phyloP scores from a whole-genome alignment of 1,284 basidiomycete species.

The Trametes pubescens region DNA sequence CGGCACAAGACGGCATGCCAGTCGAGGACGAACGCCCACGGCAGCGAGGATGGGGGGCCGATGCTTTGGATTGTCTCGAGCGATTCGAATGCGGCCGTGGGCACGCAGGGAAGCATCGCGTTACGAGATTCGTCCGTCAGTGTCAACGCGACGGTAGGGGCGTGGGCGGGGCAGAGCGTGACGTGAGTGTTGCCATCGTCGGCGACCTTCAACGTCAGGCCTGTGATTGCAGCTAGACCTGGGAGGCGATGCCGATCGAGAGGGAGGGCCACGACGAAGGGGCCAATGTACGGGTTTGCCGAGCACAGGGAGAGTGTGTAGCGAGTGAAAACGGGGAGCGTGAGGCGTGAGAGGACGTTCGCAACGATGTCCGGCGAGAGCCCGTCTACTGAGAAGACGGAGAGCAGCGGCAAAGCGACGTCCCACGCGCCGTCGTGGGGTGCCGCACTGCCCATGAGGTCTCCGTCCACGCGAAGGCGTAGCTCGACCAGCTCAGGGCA shows the following conservation, averaged over 20 bases:
- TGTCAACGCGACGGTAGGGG: neutral
- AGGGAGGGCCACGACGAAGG: neutral
- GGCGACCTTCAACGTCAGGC: neutral
- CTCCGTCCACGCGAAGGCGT: neutral
- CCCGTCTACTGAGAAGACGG: neutral
- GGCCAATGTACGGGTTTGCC: neutral
- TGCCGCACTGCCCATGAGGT: neutral
- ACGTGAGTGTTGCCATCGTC: neutral
- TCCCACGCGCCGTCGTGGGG: neutral
- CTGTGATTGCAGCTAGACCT: neutral
- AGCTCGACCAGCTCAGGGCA: slow-evolving; percentile 11
- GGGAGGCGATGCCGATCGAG: neutral
- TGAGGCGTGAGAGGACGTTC: neutral
- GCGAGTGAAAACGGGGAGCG: neutral
- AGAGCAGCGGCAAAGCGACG: neutral
- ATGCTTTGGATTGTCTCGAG: neutral
- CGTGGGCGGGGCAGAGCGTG: neutral
- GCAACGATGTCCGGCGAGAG: neutral
- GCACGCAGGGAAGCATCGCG: neutral
- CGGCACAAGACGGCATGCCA: neutral
- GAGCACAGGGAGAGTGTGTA: neutral
- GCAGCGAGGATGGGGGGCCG: neutral
- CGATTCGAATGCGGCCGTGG: neutral
- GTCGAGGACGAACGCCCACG: neutral
- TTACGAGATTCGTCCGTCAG: neutral